phyloP scores from a whole-genome alignment of 1,139 yeast genomes.

The Candida tropicalis region DNA sequence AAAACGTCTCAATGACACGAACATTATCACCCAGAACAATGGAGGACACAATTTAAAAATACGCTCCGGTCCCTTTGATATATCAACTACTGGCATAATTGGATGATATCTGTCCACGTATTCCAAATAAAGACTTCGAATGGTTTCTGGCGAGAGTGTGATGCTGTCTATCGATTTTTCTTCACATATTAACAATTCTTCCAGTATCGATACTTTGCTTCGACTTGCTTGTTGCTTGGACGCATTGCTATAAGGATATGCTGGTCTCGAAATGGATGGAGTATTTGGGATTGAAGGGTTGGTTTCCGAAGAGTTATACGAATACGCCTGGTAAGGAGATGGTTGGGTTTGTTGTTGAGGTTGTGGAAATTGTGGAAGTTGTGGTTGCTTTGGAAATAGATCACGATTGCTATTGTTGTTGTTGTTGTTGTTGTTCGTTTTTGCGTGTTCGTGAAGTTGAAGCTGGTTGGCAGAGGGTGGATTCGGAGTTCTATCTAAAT shows the following conservation, averaged over 20 bases:
- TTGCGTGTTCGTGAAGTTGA: not conserved
- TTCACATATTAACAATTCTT: conserved; percentile 50
- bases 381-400: not conserved
- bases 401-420: conserved; percentile 1
- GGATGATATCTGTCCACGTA: conserved; percentile 79
- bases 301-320: conserved; percentile 22
- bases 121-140: conserved; percentile 66
- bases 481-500: not conserved
- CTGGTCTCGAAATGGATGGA: conserved; percentile 29
- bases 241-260: conserved; percentile 5
- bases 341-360: conserved; percentile 8
- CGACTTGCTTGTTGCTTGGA: not conserved
- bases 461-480: not conserved
- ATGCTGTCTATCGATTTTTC: conserved; percentile 73
- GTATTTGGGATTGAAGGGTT: conserved; percentile 34
- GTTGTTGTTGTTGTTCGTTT: too few species aligned
- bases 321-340: conserved; percentile 5
- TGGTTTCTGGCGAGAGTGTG: conserved; percentile 59
- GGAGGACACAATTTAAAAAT: conserved; percentile 82
- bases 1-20: conserved; percentile 72
- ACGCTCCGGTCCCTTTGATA: conserved; percentile 77
- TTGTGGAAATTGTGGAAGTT: conserved; percentile 2
- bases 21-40: conserved; percentile 90
- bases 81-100: conserved; percentile 84
- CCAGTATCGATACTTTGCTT: conserved; percentile 29